phyloP scores from a whole-genome alignment of 805 yeast species.

The Suhomyces kilbournensis region DNA sequence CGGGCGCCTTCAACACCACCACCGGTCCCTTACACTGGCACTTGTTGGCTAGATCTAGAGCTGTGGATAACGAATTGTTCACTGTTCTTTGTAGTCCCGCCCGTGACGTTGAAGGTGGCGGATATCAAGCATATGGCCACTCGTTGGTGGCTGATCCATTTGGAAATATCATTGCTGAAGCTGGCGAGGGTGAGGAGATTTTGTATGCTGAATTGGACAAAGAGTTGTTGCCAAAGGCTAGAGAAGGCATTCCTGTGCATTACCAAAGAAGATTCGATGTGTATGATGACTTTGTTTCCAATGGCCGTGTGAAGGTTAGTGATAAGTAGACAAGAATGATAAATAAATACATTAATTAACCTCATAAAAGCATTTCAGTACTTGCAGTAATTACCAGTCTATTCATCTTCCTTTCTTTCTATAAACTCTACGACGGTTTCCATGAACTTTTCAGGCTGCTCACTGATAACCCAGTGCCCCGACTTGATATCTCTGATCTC shows the following conservation, averaged over 20 bases:
- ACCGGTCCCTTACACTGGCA: conserved; percentile 88
- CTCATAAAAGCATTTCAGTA: no score
- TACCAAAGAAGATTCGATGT: conserved; percentile 43
- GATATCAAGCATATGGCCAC: conserved; percentile 47
- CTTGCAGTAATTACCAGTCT: no score
- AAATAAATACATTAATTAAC: no score
- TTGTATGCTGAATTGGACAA: conserved; percentile 41
- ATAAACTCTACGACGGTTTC: conserved; percentile 61
- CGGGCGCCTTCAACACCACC: conserved; percentile 81
- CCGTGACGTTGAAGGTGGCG: conserved; percentile 54
- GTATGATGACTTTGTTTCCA: conserved; percentile 40
- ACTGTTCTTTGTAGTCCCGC: conserved; percentile 87
- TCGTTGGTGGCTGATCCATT: conserved; percentile 43
- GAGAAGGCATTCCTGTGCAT: conserved; percentile 42
- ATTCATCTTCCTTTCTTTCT: conserved; percentile 41
- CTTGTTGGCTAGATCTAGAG: conserved; percentile 66
- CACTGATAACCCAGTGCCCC: conserved; percentile 93
- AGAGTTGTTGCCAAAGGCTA: conserved; percentile 37
- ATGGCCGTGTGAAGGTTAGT: conserved; percentile 27
- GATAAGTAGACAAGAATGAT: conserved; percentile 5
- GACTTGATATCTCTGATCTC: conserved; percentile 71
- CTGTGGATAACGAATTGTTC: conserved; percentile 71
- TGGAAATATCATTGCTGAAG: conserved; percentile 43
- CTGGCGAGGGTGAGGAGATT: conserved; percentile 45
- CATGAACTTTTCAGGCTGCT: conserved; percentile 76